Evolutionary conservation across 1,284 basidiomycete species (phyloP).

Genomic region (Chiua sp.): DNA sequence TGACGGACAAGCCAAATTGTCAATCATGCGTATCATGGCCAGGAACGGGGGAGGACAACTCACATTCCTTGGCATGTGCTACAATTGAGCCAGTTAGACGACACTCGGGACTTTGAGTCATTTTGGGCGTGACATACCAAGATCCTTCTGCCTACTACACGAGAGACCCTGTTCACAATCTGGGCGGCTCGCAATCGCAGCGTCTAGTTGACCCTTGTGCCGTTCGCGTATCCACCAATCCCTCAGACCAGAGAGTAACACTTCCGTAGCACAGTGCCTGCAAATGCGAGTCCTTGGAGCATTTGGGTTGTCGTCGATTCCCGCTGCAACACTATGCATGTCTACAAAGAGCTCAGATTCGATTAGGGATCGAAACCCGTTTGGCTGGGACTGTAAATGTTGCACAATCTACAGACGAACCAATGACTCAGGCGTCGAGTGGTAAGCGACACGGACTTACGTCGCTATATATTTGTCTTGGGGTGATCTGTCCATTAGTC

Average conservation of each 20-base stretch:
- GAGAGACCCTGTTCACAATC: conserved; percentile 65
- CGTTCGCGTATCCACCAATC: conserved; percentile 84
- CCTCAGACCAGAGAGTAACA: conserved; percentile 72
- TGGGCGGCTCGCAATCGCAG: conserved; percentile 53
- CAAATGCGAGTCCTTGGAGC: conserved; percentile 65
- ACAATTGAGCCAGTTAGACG: conserved; percentile 10
- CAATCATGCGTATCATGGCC: background rate
- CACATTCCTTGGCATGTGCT: conserved; percentile 78
- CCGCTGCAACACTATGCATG: conserved; percentile 58
- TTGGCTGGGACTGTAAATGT: conserved; percentile 61
- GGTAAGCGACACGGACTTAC: conserved; percentile 41
- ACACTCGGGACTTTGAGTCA: background rate
- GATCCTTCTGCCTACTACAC: conserved; percentile 65
- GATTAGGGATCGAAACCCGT: conserved; percentile 66
- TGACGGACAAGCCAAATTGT: conserved; percentile 25
- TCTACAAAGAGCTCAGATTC: conserved; percentile 73
- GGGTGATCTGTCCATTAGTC: conserved; percentile 58
- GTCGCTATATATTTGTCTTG: conserved; percentile 75
- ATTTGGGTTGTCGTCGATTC: conserved; percentile 57
- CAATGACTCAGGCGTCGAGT: conserved; percentile 9
- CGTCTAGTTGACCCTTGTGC: conserved; percentile 64
- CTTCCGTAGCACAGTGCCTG: conserved; percentile 71
- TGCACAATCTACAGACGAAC: conserved; percentile 56
- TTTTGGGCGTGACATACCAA: conserved; percentile 49
- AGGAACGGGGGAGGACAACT: conserved; percentile 29